A percentile compares a stretch with the other conserved stretches of the same genome.
phyloP scores from a whole-genome alignment of 345 rosid genomes.

The Anastatica hierochuntica region DNA sequence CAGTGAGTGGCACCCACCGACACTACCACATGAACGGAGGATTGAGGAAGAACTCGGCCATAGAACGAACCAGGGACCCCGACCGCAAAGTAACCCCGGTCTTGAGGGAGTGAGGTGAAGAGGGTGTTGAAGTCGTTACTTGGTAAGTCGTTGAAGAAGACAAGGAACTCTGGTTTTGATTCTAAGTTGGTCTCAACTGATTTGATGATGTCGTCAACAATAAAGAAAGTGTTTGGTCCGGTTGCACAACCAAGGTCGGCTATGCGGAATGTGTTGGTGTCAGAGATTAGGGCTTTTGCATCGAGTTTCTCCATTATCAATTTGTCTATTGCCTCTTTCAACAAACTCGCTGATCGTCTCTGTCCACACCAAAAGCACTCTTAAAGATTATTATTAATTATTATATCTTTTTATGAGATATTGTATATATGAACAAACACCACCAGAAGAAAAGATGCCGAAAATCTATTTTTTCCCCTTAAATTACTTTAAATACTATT shows the following conservation, averaged over 20 bases:
- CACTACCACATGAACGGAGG: slow-evolving; percentile 27
- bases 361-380: slow-evolving; percentile 18
- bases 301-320: slow-evolving; percentile 39
- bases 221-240: slow-evolving; percentile 47
- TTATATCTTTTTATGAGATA: no score
- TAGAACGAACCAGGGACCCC: slow-evolving; percentile 43
- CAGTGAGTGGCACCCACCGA: slow-evolving; percentile 33
- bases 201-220: slow-evolving; percentile 34
- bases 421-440: no score
- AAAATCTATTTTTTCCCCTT: no score
- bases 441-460: no score
- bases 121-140: slow-evolving; percentile 52
- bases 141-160: slow-evolving; percentile 39
- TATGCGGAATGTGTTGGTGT: slow-evolving; percentile 28
- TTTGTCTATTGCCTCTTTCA: slow-evolving; percentile 34
- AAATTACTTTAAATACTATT: no score
- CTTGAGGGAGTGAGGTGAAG: slow-evolving; percentile 32
- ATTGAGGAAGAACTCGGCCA: slow-evolving; percentile 26
- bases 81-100: slow-evolving; percentile 28
- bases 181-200: slow-evolving; percentile 23
- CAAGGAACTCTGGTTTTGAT: slow-evolving; percentile 35
- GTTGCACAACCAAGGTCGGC: slow-evolving; percentile 71
- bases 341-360: slow-evolving; percentile 29
- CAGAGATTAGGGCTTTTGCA: slow-evolving; percentile 21
- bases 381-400: neutral